phyloP scores from a whole-genome alignment of 139 green algal genomes.

The Pleodorina starrii region DNA sequence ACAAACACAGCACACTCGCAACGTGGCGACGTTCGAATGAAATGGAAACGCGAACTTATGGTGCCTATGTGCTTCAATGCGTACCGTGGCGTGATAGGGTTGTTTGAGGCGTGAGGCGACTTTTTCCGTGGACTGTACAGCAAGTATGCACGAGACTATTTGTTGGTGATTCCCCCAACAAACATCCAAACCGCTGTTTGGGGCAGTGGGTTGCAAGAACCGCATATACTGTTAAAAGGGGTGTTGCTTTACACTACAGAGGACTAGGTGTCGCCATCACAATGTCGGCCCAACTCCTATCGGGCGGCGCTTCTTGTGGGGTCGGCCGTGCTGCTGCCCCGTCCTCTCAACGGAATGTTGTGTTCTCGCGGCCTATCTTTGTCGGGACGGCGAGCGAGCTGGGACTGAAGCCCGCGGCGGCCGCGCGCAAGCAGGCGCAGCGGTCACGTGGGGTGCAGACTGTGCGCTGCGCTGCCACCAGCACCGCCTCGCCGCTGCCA shows the following conservation, averaged over 20 bases:
- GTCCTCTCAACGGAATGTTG: background rate
- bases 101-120: too few species aligned
- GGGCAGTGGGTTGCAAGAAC: background rate
- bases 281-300: constrained; percentile 36
- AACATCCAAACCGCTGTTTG: background rate
- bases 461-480: background rate
- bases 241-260: background rate
- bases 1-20: too few species aligned
- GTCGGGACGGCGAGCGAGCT: constrained; percentile 39
- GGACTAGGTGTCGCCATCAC: background rate
- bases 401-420: constrained; percentile 25
- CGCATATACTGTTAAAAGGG: background rate
- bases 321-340: constrained; percentile 5
- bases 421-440: background rate
- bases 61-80: too few species aligned
- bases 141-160: too few species aligned
- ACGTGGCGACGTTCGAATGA: too few species aligned
- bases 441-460: constrained; percentile 31
- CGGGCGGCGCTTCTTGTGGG: background rate
- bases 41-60: too few species aligned
- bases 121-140: too few species aligned
- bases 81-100: too few species aligned
- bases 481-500: constrained; percentile 48
- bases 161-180: constrained; percentile 1
- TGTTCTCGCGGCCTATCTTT: constrained; percentile 40